Percentiles rank a stretch among this genome's conserved stretches.
Evolutionary conservation across 345 rosid genomes (phyloP).

Genomic region (Corchorus olitorius): DNA sequence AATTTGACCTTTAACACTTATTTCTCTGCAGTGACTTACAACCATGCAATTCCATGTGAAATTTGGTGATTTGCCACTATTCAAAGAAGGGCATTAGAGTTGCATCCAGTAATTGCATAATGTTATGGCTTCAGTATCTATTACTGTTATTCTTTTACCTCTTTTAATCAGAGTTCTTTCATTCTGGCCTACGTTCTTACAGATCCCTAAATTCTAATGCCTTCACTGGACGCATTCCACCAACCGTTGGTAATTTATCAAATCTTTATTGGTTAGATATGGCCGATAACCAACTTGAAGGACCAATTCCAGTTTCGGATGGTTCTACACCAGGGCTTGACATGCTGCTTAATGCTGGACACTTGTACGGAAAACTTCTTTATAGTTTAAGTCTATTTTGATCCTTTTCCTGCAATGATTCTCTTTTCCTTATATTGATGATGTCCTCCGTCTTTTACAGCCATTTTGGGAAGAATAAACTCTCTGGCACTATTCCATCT

Average conservation of each 20-base stretch:
- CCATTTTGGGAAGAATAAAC: constrained; percentile 74
- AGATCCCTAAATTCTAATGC: constrained; percentile 78
- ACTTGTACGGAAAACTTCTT: constrained; percentile 63
- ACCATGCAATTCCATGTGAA: not conserved
- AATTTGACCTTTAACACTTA: not conserved
- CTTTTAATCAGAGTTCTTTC: not conserved
- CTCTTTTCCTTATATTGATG: not conserved
- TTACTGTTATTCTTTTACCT: not conserved
- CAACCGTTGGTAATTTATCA: constrained; percentile 64
- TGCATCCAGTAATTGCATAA: not conserved
- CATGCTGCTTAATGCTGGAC: constrained; percentile 60
- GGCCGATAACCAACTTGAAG: constrained; percentile 73
- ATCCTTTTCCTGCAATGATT: not conserved
- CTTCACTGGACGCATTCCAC: constrained; percentile 73
- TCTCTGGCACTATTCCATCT: constrained; percentile 64
- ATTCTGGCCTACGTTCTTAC: constrained; percentile 26
- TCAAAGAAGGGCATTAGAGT: not conserved
- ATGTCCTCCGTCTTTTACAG: constrained; percentile 36
- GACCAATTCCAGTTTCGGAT: constrained; percentile 72
- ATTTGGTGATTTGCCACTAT: constrained; percentile 8
- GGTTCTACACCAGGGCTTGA: constrained; percentile 80
- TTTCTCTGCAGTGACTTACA: not conserved
- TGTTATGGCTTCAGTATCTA: not conserved
- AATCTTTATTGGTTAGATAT: constrained; percentile 84
- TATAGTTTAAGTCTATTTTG: not conserved